Conservation (phyloP, 2,329 filamentous ascomycete species). For the Cladosporium sp. region DNA sequence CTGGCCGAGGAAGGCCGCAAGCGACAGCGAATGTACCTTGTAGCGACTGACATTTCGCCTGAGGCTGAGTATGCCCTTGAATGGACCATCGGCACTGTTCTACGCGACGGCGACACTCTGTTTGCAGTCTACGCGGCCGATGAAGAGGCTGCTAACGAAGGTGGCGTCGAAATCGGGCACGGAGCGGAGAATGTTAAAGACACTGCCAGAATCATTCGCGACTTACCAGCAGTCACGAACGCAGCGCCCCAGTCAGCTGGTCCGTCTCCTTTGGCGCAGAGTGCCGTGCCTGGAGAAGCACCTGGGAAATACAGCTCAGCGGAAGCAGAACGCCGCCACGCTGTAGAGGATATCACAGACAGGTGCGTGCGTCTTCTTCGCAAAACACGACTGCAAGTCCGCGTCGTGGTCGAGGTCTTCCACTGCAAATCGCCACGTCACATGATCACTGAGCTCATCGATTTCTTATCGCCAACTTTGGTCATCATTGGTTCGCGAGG, state of each 20-base stretch:
- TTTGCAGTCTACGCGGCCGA: slow-evolving; percentile 92
- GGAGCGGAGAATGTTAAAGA: slow-evolving; percentile 72
- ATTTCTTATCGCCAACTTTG: slow-evolving; percentile 82
- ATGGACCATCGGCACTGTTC: slow-evolving; percentile 93
- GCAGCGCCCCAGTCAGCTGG: slow-evolving; percentile 21
- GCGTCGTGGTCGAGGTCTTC: slow-evolving; percentile 90
- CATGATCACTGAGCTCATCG: slow-evolving; percentile 94
- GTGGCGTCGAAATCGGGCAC: slow-evolving; percentile 59
- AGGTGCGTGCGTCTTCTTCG: slow-evolving; percentile 79
- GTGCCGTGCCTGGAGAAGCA: slow-evolving; percentile 14
- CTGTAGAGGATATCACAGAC: slow-evolving; percentile 79
- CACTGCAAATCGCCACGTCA: slow-evolving; percentile 98
- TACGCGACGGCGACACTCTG: slow-evolving; percentile 89
- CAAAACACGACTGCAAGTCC: slow-evolving; percentile 87
- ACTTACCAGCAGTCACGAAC: slow-evolving; percentile 45
- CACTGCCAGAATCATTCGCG: slow-evolving; percentile 67
- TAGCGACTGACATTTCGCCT: slow-evolving; percentile 91
- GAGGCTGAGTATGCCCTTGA: slow-evolving; percentile 93
- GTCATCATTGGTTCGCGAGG: slow-evolving; percentile 91
- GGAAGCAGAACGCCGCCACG: slow-evolving; percentile 75
- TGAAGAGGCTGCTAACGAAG: slow-evolving; percentile 60
- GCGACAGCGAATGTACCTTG: slow-evolving; percentile 81
- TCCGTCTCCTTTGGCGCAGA: slow-evolving; percentile 29
- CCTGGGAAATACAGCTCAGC: slow-evolving; percentile 42
- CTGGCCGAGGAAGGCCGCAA: slow-evolving; percentile 75